Evolutionary conservation across 805 yeast species (phyloP).

Genomic region (Priceomyces fermenticarens): DNA sequence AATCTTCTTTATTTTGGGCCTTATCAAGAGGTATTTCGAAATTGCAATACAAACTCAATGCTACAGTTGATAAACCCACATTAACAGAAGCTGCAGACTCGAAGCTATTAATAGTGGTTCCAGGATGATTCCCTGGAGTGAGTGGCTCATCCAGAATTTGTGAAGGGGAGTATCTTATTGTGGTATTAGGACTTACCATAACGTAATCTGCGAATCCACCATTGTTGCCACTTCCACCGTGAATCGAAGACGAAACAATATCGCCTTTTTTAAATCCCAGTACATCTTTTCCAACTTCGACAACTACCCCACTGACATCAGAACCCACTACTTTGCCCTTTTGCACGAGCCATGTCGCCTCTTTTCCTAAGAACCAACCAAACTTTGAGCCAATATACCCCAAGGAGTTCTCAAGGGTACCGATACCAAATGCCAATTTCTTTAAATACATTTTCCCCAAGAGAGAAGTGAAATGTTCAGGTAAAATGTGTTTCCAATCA

Average conservation of each 20-base stretch:
- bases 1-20: conserved; percentile 14
- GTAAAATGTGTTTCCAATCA: conserved; percentile 58
- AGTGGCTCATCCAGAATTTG: conserved; percentile 5
- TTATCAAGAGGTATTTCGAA: conserved; percentile 10
- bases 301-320: conserved; percentile 20
- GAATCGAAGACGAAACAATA: conserved; percentile 15
- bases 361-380: conserved; percentile 5
- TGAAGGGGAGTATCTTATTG: conserved; percentile 16
- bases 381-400: conserved; percentile 4
- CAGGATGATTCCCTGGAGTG: conserved; percentile 8
- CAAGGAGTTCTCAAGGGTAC: background rate
- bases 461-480: conserved; percentile 14
- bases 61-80: conserved; percentile 15
- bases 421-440: conserved; percentile 4
- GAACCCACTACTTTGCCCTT: conserved; percentile 12
- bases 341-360: background rate
- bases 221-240: conserved; percentile 14
- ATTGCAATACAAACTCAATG: conserved; percentile 9
- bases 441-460: conserved; percentile 16
- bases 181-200: conserved; percentile 12
- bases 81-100: conserved; percentile 19
- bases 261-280: conserved; percentile 17
- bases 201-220: conserved; percentile 25
- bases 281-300: conserved; percentile 18
- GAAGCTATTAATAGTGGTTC: conserved; percentile 8